phyloP scores from a whole-genome alignment of 371 early-diverging fungal genomes.

The Rhizopus arrhizus region DNA sequence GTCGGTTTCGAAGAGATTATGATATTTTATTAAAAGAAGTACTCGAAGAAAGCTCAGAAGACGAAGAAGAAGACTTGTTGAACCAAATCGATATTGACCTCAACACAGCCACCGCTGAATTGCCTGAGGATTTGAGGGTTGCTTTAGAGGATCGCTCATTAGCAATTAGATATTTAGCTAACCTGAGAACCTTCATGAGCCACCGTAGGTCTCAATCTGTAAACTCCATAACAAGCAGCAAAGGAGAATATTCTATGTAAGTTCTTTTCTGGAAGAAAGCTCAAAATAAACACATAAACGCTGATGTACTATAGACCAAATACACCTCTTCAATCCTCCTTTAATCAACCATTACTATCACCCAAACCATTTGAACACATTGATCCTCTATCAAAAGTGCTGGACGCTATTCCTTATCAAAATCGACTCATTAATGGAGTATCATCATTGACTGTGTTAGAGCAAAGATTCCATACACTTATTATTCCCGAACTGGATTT shows the following conservation, averaged over 20 bases:
- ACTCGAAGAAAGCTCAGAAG: slow-evolving; percentile 50
- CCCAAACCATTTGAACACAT: slow-evolving; percentile 32
- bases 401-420: slow-evolving; percentile 50
- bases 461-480: slow-evolving; percentile 61
- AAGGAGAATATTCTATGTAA: slow-evolving; percentile 48
- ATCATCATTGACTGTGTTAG: slow-evolving; percentile 54
- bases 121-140: slow-evolving; percentile 55
- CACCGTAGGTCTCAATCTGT: slow-evolving; percentile 50
- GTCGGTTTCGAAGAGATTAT: slow-evolving; percentile 55
- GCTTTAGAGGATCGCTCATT: slow-evolving; percentile 56
- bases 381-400: slow-evolving; percentile 40
- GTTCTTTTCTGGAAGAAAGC: slow-evolving; percentile 2
- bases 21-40: slow-evolving; percentile 63
- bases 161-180: slow-evolving; percentile 53
- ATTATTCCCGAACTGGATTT: slow-evolving; percentile 70
- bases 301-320: slow-evolving; percentile 28
- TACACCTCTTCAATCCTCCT: slow-evolving; percentile 45
- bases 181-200: slow-evolving; percentile 50
- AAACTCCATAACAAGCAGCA: slow-evolving; percentile 40
- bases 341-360: slow-evolving; percentile 36
- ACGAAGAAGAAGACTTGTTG: slow-evolving; percentile 36
- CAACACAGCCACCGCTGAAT: slow-evolving; percentile 48
- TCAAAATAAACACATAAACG: slow-evolving; percentile 3
- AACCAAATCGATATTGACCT: slow-evolving; percentile 43
- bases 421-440: slow-evolving; percentile 62